Percentiles rank a stretch among this genome's conserved stretches.
Conservation (phyloP, 2,329 filamentous ascomycete species). For the Aurifilum marmelostoma region DNA sequence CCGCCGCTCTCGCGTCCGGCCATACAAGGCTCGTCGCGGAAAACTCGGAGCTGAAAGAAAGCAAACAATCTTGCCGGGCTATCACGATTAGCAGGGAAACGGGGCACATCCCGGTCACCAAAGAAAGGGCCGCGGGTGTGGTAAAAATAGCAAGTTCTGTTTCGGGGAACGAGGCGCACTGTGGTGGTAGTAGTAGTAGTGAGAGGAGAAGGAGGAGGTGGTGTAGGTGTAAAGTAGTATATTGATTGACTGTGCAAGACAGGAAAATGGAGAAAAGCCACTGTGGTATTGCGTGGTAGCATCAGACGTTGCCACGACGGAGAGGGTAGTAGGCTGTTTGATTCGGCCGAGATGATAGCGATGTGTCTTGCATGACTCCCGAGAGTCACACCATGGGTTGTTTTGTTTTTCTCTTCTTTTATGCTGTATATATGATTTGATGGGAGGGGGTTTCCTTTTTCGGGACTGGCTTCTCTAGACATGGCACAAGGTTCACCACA, state of each 20-base stretch:
- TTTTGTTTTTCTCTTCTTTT: neutral
- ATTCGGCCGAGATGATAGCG: conserved; percentile 19
- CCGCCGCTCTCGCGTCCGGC: no score
- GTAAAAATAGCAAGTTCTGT: neutral
- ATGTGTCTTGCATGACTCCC: neutral
- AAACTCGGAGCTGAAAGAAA: neutral
- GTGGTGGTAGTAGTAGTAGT: no score
- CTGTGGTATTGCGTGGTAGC: neutral
- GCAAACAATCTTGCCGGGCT: neutral
- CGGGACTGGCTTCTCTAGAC: neutral
- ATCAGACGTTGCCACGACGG: conserved; percentile 17
- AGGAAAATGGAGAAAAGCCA: neutral
- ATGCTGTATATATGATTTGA: neutral
- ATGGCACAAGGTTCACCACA: neutral
- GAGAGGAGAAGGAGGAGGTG: no score
- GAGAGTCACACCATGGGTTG: neutral
- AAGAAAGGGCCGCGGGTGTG: neutral
- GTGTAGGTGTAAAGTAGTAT: no score
- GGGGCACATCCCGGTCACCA: neutral
- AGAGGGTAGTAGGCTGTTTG: neutral
- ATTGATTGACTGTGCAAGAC: no score
- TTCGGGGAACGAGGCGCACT: neutral
- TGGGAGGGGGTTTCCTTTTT: no score
- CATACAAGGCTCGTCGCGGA: no score
- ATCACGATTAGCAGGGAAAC: no score